Base-by-base conservation (phyloP, 1,284 basidiomycete genomes). In the Melampsora abietis-canadensis region DNA sequence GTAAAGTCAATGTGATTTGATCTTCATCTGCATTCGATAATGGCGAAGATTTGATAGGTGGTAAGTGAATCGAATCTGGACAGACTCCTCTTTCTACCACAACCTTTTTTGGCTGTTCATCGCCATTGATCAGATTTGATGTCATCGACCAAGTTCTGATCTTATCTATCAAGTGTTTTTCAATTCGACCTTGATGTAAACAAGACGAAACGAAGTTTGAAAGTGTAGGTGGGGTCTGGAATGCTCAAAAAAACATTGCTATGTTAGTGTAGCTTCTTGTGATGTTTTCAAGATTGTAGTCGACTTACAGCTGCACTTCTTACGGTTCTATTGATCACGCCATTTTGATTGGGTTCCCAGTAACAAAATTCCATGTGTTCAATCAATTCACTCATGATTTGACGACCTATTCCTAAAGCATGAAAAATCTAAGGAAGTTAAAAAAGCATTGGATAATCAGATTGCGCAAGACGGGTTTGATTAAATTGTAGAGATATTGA, bases 1-100 rank as follows among this genome's bases (percentile, higher is more conserved):
- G 78, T 7, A 81, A 66, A 14, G 60, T 76, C 54, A 81, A 79
- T 15, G 75, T 77, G 12, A 75, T 67, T 5, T 65, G 64, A 40
- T 75, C 73, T 24, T 68, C 65, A 2, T 37, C 40, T 19, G 21
- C 59, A 24, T 61, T 40, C 21, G 73, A 75, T 44, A 75, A 54
- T 5, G 73, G 64, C 10, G 73, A 75, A n/a, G 73, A 51, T 6
- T 21, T 27, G 14, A 51, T 10, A 10, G 57, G 57, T 6, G 65
- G 73, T 40, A 75, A 31, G 21, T 34, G 61, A 54, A 75, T 48
- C 57, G 61, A 60, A 37, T 75, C 73, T 19, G 73, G 73, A 44
- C 73, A 75, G 34, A 62, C 47, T 7, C 64, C 73, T 40, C 73
- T 60, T 34, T 75, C 73, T 34, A 75, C 73, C 51, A 12, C 54